Base-by-base conservation (phyloP, 1,139 yeast genomes). In the Taphrina sp. region DNA sequence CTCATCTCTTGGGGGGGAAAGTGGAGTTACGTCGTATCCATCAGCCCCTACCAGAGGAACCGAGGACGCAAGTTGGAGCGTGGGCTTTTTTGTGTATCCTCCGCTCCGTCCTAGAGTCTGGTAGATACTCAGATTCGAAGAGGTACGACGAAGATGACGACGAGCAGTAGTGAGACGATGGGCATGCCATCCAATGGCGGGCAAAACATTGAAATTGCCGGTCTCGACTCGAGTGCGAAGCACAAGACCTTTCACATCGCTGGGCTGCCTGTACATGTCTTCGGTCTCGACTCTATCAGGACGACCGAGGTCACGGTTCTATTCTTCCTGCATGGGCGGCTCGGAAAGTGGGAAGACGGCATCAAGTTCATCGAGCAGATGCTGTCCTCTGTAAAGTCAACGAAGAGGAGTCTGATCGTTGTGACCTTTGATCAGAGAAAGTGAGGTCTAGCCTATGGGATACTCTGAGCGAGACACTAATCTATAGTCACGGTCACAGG, bases 381-480 rank as follows among this genome's bases (percentile, higher is more conserved):
- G 33, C 49, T 26, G 52, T 20, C 19, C 16, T 10, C 47, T 8
- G 47, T 43, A 3, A 43, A 43, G 19, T 23, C 23, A 3, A 43
- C 29, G 29, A 20, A 20, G n/a, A 29, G 20, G 57, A 60, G 28
- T 29, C 60, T 45, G 69, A 81, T 33, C 76, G 79, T 47, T 2
- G 76, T 80, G 10, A 71, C 82, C 0, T 80, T 80, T 65, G 88
- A 83, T 62, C 69, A 71, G 56, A 72, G 83, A 58, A 82, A 83
- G 67, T 88, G 83, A 63, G 88, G 88, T 1, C 67, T 66, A 4
- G 7, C 2, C 10, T 5, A 2, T 3, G 35, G 68, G 88, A 39
- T 52, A 64, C n/a, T n/a, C n/a, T n/a, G n/a, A 7, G 66, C 79
- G 1, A 71, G 36, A 8, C n/a, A 29, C 20, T 4, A 28, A 14